A percentile compares a stretch with the other conserved stretches of the same genome.
Conservation (phyloP, 2,329 filamentous ascomycete species). For the Cucurbitaria berberidis region DNA sequence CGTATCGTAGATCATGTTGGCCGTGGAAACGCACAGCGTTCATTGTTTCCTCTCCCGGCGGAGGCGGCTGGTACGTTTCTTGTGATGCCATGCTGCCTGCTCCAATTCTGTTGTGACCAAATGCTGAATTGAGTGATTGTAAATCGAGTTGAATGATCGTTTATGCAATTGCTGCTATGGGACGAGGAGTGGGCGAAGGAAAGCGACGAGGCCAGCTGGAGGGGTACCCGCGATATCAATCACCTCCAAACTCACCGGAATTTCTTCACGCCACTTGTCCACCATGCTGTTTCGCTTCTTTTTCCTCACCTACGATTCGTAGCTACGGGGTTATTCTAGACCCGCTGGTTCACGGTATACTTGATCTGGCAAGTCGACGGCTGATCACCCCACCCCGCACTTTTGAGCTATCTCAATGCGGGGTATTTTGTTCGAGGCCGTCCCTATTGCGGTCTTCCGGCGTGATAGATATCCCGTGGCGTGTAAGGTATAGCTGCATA, state of each 20-base stretch:
- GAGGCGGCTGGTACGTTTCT: slow-evolving; percentile 23
- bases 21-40: slow-evolving; percentile 57
- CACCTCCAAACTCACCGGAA: slow-evolving; percentile 1
- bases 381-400: slow-evolving; percentile 36
- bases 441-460: background rate
- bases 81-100: slow-evolving; percentile 2
- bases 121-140: background rate
- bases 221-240: background rate
- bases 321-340: slow-evolving; percentile 14
- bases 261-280: background rate
- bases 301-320: slow-evolving; percentile 6
- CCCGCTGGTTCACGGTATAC: slow-evolving; percentile 20
- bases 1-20: slow-evolving; percentile 52
- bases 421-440: slow-evolving; percentile 15
- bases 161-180: background rate
- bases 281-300: slow-evolving; percentile 1
- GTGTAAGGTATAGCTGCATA: background rate
- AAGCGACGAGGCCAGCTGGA: background rate
- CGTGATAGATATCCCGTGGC: background rate
- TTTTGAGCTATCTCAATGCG: slow-evolving; percentile 10
- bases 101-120: background rate
- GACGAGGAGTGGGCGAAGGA: background rate
- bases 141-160: background rate
- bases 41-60: slow-evolving; percentile 42
- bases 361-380: slow-evolving; percentile 25